These are phyloP conservation scores for Kodamaea fungicola DNA, from an alignment of 1,139 yeast genomes.

Conservation along the genomic window DNA sequence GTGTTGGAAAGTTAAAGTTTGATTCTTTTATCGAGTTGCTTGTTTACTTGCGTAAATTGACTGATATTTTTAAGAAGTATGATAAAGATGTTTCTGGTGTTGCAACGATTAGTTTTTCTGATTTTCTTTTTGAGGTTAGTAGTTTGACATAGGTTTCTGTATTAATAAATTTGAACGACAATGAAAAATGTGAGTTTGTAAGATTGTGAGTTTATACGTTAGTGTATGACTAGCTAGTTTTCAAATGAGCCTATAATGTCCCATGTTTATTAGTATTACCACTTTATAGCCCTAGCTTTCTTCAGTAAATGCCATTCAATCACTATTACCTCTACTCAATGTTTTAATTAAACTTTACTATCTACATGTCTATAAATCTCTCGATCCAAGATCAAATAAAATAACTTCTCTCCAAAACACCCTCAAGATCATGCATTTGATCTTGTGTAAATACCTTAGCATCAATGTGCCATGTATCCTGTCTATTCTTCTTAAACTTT, in stretches of 20 bases:
- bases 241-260: too few relatives aligned
- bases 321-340: neutral
- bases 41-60: slow-evolving; percentile 71
- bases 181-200: too few relatives aligned
- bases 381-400: slow-evolving; percentile 48
- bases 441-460: slow-evolving; percentile 69
- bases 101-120: slow-evolving; percentile 74
- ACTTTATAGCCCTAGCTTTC: too few relatives aligned
- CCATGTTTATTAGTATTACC: too few relatives aligned
- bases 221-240: too few relatives aligned
- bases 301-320: too few relatives aligned
- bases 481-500: slow-evolving; percentile 86
- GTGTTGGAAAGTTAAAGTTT: slow-evolving; percentile 62
- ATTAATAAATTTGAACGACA: too few relatives aligned
- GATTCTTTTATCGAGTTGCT: slow-evolving; percentile 81
- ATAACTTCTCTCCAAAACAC: slow-evolving; percentile 90
- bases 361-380: too few relatives aligned
- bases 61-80: slow-evolving; percentile 75
- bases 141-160: slow-evolving; percentile 21
- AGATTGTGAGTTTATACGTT: too few relatives aligned
- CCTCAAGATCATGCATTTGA: slow-evolving; percentile 89
- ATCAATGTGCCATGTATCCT: slow-evolving; percentile 96
- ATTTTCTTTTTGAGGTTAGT: slow-evolving; percentile 66
- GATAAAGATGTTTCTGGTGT: slow-evolving; percentile 75
- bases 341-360: neutral